Base-by-base conservation (phyloP, 2,329 filamentous ascomycete genomes). In the Diaporthe citri region DNA sequence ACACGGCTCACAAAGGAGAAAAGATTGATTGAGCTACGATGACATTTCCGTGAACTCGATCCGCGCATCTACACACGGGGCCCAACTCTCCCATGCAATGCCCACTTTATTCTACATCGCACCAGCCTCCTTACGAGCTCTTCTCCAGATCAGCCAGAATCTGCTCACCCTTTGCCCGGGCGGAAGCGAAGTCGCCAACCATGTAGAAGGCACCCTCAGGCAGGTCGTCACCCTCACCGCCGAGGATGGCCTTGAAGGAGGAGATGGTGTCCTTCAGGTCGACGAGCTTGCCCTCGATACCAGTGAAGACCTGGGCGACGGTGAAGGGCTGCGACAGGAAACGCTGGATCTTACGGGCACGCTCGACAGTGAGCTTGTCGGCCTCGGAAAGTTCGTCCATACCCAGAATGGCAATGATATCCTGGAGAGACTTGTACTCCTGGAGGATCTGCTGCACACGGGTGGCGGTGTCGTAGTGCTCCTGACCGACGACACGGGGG, bases 401-500 rank as follows among this genome's bases (percentile, higher is more conserved):
- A 93, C 96, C 96, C 86, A 98, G 89, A 95, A 99, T 99, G 88
- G 97, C 97, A 91, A 98, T 98, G 93, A 99, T 99, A 91, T 99
- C 97, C 91, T 99, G 97, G 81, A 99, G 95, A 79, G 96, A 98
- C 94, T 98, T 98, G 94, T 99, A 99, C 92, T 98, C 97, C 90
- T 99, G 97, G 86, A 99, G 93, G n/a, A 98, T 98, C 90, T 98
- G 95, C 91, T 99, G 97, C 84, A 99, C 97, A 82, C 93, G 93
- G 86, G 94, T 94, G 86, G 97, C 97, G 83, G 93, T 96, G 78
- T 95, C 87, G 93, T 99, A 99, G 92, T 99, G 97, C 78, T 99
- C 97, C 85, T 98, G 91, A 87, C 97, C 97, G 84, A 99, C 94
- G 85, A 99, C 93, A 94, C 97, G 96, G 88, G 97, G 95, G 90